Evolutionary conservation across 1,139 yeast species (phyloP).

Genomic region (Yamadazyma buinensis): DNA sequence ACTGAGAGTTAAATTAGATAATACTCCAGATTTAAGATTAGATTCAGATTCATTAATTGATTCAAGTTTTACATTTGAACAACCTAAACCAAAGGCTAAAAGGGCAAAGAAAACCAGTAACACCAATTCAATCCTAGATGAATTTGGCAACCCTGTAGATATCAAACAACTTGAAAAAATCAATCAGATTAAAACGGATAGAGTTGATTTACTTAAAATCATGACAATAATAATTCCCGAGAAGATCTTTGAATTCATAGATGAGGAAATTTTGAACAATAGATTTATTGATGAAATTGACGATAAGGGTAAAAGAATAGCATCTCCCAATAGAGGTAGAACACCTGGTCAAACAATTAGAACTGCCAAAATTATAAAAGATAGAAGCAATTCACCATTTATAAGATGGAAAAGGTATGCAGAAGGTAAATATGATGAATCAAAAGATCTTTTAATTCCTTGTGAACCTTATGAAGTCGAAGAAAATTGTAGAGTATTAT

Average conservation of each 20-base stretch:
- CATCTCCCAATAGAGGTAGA: conserved; percentile 2
- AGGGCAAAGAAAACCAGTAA: conserved; percentile 6
- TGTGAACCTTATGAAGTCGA: conserved; percentile 32
- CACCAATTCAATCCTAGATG: not conserved
- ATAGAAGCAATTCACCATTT: conserved; percentile 20
- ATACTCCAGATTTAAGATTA: not conserved
- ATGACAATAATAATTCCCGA: conserved; percentile 33
- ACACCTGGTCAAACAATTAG: not conserved
- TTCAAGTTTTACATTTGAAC: conserved; percentile 4
- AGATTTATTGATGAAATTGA: conserved; percentile 3
- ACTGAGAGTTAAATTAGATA: not conserved
- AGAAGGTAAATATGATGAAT: conserved; percentile 39
- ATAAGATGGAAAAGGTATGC: conserved; percentile 35
- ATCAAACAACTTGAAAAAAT: conserved; percentile 38
- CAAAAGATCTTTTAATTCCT: conserved; percentile 53
- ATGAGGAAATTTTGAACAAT: not conserved
- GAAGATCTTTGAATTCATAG: conserved; percentile 1
- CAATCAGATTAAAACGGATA: conserved; percentile 46
- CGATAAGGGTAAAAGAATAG: conserved; percentile 4
- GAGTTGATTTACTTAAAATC: conserved; percentile 48
- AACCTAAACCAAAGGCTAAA: conserved; percentile 16
- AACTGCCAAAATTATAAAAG: conserved; percentile 5
- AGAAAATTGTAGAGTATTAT: conserved; percentile 43
- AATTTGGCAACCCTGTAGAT: conserved; percentile 6
- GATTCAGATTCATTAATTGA: conserved; percentile 6